Evolutionary conservation across 2,329 filamentous ascomycete genomes (phyloP).

Genomic region (Chrysoporthe cubensis): DNA sequence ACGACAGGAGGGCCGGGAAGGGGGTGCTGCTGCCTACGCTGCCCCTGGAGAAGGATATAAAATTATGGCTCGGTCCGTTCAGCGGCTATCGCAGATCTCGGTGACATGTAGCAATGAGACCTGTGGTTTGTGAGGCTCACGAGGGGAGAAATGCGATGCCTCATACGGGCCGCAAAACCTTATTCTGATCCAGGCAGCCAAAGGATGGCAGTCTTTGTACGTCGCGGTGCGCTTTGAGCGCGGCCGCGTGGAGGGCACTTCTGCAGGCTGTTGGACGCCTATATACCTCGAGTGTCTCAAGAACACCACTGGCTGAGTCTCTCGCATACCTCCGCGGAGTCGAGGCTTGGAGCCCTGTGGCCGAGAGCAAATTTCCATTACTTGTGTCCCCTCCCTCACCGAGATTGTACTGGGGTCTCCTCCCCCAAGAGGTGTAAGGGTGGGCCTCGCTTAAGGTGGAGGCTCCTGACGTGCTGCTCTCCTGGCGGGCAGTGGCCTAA

Average conservation of each 20-base stretch:
- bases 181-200: background rate
- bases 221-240: background rate
- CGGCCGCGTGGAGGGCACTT: background rate
- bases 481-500: background rate
- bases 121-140: background rate
- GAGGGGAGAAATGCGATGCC: slow-evolving; percentile 1
- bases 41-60: background rate
- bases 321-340: background rate
- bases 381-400: background rate
- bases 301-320: background rate
- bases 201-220: background rate
- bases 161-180: background rate
- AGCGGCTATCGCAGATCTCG: slow-evolving; percentile 14
- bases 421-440: background rate
- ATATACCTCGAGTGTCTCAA: background rate
- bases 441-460: background rate
- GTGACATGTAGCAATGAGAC: slow-evolving; percentile 13
- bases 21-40: background rate
- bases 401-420: slow-evolving; percentile 1
- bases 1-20: background rate
- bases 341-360: background rate
- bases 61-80: background rate
- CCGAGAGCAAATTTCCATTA: background rate
- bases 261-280: background rate
- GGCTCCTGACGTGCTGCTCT: background rate